These are phyloP conservation scores for Aethionema arabicum DNA, from an alignment of 345 rosid genomes.

Conservation along the genomic window DNA sequence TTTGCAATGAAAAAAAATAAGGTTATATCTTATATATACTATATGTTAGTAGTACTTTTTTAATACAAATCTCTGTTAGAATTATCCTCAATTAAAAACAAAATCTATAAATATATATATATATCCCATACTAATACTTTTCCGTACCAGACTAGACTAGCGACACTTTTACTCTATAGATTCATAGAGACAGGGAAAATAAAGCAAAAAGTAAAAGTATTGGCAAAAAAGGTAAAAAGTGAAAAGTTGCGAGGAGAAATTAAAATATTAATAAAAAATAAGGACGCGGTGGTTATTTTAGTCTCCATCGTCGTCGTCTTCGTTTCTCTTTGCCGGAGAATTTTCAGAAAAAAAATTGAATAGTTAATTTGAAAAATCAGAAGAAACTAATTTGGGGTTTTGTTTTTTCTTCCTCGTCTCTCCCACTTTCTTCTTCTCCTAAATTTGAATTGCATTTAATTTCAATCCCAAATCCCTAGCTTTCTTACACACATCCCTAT, in stretches of 20 bases:
- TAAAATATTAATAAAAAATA: not conserved
- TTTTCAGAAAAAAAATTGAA: not conserved
- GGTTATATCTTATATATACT: no score
- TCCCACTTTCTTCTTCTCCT: slow-evolving; percentile 39
- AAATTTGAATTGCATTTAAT: slow-evolving; percentile 22
- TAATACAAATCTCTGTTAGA: not conserved
- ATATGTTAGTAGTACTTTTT: no score
- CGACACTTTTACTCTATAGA: not conserved
- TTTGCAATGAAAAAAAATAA: not conserved
- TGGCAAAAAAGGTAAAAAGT: slow-evolving; percentile 18
- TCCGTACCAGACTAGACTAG: slow-evolving; percentile 15
- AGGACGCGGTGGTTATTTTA: slow-evolving; percentile 17
- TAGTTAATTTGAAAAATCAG: no score
- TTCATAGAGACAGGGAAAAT: not conserved
- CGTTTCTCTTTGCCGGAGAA: slow-evolving; percentile 18
- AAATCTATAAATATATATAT: slow-evolving; percentile 5
- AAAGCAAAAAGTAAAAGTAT: slow-evolving; percentile 30
- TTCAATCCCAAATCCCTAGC: slow-evolving; percentile 34
- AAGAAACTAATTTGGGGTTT: not conserved
- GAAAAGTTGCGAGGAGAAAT: slow-evolving; percentile 12
- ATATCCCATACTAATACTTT: not conserved
- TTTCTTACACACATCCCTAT: slow-evolving; percentile 40
- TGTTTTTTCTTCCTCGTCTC: slow-evolving; percentile 14
- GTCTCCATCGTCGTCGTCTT: slow-evolving; percentile 21
- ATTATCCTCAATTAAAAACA: not conserved